Conservation (phyloP, 257 asterid genomes). For the Solanum boliviense region DNA sequence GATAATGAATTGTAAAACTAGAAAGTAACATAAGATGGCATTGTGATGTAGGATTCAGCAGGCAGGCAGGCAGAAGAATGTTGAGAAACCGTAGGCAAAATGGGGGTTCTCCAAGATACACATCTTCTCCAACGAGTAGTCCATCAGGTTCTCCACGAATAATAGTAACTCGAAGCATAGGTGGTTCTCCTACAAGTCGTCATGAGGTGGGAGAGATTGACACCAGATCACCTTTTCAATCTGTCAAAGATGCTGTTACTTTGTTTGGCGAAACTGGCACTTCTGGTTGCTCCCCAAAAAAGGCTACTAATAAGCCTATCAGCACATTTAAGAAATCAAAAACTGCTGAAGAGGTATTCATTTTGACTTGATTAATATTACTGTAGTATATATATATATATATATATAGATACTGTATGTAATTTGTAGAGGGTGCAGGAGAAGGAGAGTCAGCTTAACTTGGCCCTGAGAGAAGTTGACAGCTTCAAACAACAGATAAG, state of each 20-base stretch:
- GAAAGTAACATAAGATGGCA: neutral
- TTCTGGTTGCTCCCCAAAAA: neutral
- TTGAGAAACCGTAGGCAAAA: neutral
- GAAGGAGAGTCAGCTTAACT: slow-evolving; percentile 12
- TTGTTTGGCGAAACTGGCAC: slow-evolving; percentile 39
- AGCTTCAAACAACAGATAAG: slow-evolving; percentile 4
- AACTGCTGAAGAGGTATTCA: slow-evolving; percentile 56
- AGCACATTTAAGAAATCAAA: slow-evolving; percentile 26
- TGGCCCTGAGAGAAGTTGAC: slow-evolving; percentile 5
- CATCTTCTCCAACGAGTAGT: neutral
- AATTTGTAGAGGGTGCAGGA: neutral
- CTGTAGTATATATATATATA: no score
- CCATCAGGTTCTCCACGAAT: neutral
- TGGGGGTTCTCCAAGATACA: slow-evolving; percentile 2
- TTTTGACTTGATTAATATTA: neutral
- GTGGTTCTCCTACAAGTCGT: slow-evolving; percentile 3
- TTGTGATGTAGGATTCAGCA: neutral
- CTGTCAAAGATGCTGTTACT: slow-evolving; percentile 21
- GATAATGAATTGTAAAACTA: no score
- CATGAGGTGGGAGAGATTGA: slow-evolving; percentile 22
- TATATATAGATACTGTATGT: neutral
- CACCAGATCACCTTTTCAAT: slow-evolving; percentile 18
- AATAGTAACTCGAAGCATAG: neutral
- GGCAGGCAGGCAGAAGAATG: neutral
- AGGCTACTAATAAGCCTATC: neutral